Conservation (phyloP, 805 yeast species). For the Blastobotrys americana region DNA sequence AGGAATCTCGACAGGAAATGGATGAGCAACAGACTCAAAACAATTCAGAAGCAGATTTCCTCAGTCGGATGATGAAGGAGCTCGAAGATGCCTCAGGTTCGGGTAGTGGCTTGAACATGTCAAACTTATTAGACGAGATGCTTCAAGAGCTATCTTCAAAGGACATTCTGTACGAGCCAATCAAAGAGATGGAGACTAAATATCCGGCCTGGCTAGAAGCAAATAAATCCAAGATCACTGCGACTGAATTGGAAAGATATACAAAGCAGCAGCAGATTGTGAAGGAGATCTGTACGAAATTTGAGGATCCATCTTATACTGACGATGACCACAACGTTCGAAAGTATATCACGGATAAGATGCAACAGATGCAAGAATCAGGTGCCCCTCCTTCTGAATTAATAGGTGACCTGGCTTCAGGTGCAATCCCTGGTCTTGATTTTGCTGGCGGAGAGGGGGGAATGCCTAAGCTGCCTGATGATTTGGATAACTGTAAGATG, state of each 20-base stretch:
- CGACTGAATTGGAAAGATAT: conserved; percentile 47
- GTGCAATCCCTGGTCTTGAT: conserved; percentile 35
- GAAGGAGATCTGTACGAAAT: conserved; percentile 51
- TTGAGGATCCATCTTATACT: conserved; percentile 56
- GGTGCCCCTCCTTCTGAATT: conserved; percentile 79
- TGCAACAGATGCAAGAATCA: conserved; percentile 57
- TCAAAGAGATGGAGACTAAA: conserved; percentile 68
- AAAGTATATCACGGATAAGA: conserved; percentile 46
- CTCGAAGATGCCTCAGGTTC: conserved; percentile 34
- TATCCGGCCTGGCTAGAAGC: conserved; percentile 64
- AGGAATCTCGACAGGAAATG: conserved; percentile 64
- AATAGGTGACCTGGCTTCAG: conserved; percentile 48
- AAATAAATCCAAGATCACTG: conserved; percentile 39
- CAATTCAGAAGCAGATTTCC: conserved; percentile 40
- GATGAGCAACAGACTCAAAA: conserved; percentile 44
- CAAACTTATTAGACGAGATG: conserved; percentile 61
- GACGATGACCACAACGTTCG: conserved; percentile 41
- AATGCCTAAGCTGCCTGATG: conserved; percentile 7
- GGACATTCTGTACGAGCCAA: conserved; percentile 79
- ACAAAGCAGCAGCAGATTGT: conserved; percentile 57
- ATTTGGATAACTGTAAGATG: conserved; percentile 7
- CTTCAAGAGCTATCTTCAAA: conserved; percentile 77
- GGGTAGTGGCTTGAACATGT: conserved; percentile 49
- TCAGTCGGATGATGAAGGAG: conserved; percentile 61
- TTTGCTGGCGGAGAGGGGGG: conserved; percentile 13